These are phyloP conservation scores for Stephanodiscus minutulus DNA, from an alignment of 108 stramenopile species.

Conservation along the genomic window DNA sequence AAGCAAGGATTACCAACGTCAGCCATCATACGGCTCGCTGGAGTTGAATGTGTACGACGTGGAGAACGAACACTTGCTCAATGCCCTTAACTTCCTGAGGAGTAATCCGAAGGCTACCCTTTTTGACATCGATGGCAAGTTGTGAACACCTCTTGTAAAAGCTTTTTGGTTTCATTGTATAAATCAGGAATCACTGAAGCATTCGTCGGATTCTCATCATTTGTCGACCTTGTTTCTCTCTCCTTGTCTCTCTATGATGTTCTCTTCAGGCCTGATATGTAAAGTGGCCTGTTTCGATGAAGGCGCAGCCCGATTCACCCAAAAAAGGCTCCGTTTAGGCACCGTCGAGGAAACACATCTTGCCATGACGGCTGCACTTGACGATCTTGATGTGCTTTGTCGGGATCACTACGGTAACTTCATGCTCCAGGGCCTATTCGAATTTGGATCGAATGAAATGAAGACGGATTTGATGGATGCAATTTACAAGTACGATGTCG, in stretches of 20 bases:
- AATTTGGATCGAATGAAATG: slow-evolving; percentile 79
- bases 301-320: slow-evolving; percentile 87
- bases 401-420: slow-evolving; percentile 91
- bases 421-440: slow-evolving; percentile 93
- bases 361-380: slow-evolving; percentile 75
- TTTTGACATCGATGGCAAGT: slow-evolving; percentile 32
- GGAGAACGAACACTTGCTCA: slow-evolving; percentile 5
- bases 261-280: slow-evolving; percentile 24
- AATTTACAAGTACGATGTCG: slow-evolving; percentile 60
- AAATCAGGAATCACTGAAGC: not conserved
- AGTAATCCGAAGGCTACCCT: slow-evolving; percentile 27
- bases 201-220: too few relatives aligned
- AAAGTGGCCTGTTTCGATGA: slow-evolving; percentile 28
- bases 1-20: not conserved
- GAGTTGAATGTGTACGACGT: slow-evolving; percentile 2
- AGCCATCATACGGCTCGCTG: not conserved
- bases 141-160: not conserved
- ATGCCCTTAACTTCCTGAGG: slow-evolving; percentile 15
- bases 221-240: not conserved
- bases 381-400: slow-evolving; percentile 54
- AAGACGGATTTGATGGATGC: slow-evolving; percentile 59
- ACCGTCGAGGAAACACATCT: slow-evolving; percentile 74
- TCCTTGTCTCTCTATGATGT: not conserved
- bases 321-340: slow-evolving; percentile 86
- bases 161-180: not conserved